Evolutionary conservation across 2,329 filamentous ascomycete genomes (phyloP).

Genomic region (Trichoderma sp.): DNA sequence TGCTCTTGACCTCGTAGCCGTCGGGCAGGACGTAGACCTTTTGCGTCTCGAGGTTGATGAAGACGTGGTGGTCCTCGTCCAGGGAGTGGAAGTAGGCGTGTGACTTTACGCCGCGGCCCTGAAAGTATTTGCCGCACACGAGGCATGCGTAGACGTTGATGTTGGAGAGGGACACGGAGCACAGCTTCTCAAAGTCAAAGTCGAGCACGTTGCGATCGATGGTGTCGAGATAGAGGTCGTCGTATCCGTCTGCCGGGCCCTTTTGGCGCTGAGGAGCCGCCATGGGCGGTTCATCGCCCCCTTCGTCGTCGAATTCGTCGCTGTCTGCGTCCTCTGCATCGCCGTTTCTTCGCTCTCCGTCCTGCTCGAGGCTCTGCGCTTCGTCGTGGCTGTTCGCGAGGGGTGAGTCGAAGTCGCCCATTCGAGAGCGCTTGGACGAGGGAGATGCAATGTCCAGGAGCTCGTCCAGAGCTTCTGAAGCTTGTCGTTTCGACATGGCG

Average conservation of each 20-base stretch:
- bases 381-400: conserved; percentile 44
- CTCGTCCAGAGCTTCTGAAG: conserved; percentile 64
- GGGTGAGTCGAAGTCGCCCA: conserved; percentile 51
- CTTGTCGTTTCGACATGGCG: conserved; percentile 59
- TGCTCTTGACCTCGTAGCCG: conserved; percentile 94
- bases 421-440: conserved; percentile 61
- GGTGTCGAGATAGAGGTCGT: conserved; percentile 95
- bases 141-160: conserved; percentile 99
- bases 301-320: conserved; percentile 47
- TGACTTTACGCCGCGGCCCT: conserved; percentile 89
- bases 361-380: conserved; percentile 39
- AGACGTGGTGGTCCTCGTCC: conserved; percentile 94
- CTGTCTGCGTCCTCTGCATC: conserved; percentile 35
- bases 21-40: conserved; percentile 92
- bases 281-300: conserved; percentile 42
- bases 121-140: conserved; percentile 97
- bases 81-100: conserved; percentile 98
- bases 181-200: conserved; percentile 98
- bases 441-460: conserved; percentile 59
- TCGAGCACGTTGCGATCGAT: conserved; percentile 91
- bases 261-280: conserved; percentile 67
- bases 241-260: conserved; percentile 84
- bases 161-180: conserved; percentile 92
- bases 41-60: conserved; percentile 95
- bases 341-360: conserved; percentile 35